phyloP scores from a whole-genome alignment of 2,329 filamentous ascomycete species.

The Zelopaecilomyces penicillatus region DNA sequence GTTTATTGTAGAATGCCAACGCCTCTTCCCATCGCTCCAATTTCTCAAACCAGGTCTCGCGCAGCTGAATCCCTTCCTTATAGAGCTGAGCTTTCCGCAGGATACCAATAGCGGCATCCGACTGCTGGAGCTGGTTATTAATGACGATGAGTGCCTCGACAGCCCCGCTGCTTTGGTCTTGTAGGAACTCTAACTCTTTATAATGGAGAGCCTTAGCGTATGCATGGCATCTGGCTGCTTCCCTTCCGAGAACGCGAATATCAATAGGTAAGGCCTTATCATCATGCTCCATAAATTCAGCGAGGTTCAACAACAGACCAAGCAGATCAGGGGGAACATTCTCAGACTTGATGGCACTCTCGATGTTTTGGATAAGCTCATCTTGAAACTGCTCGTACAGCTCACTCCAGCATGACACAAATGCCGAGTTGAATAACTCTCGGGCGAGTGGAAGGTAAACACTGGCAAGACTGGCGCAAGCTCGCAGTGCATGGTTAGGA shows the following conservation, averaged over 20 bases:
- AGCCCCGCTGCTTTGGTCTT: slow-evolving; percentile 90
- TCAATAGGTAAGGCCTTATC: slow-evolving; percentile 98
- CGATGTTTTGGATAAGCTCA: slow-evolving; percentile 89
- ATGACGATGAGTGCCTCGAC: slow-evolving; percentile 98
- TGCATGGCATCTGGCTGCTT: slow-evolving; percentile 92
- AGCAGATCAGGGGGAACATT: slow-evolving; percentile 94
- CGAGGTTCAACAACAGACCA: slow-evolving; percentile 87
- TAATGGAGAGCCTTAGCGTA: slow-evolving; percentile 98
- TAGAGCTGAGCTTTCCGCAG: slow-evolving; percentile 92
- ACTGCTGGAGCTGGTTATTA: slow-evolving; percentile 98
- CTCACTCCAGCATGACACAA: slow-evolving; percentile 98
- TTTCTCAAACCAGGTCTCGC: slow-evolving; percentile 99
- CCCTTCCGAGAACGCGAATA: slow-evolving; percentile 85
- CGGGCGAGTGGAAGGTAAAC: slow-evolving; percentile 86
- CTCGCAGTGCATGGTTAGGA: slow-evolving; percentile 87
- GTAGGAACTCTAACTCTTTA: slow-evolving; percentile 96
- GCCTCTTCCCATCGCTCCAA: slow-evolving; percentile 97
- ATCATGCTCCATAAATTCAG: slow-evolving; percentile 99
- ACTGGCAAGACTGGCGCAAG: slow-evolving; percentile 84
- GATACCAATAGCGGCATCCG: slow-evolving; percentile 96
- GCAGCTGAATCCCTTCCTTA: slow-evolving; percentile 83
- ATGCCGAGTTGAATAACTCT: slow-evolving; percentile 96
- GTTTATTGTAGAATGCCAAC: slow-evolving; percentile 80
- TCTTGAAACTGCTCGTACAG: slow-evolving; percentile 96
- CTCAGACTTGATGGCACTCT: slow-evolving; percentile 87